Percentiles rank a stretch among this genome's conserved stretches.
These are phyloP conservation scores for Raffaelea albimanens DNA, from an alignment of 2,329 filamentous ascomycete genomes.

Conservation along the genomic window DNA sequence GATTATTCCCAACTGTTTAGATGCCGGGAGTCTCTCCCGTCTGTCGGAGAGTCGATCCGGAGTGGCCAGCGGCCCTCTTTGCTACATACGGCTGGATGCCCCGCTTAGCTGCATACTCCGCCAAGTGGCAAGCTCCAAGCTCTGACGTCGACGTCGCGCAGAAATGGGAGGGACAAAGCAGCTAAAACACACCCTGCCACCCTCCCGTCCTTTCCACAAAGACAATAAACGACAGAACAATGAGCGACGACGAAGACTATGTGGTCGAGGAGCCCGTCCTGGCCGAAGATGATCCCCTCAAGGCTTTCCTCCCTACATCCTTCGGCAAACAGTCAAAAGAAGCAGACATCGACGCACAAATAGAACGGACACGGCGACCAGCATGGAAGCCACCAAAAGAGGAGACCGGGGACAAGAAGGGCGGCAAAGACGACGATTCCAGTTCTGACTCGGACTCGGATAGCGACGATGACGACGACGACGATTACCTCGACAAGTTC, in stretches of 20 bases:
- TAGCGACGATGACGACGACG: constrained; percentile 45
- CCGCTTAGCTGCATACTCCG: too few species aligned
- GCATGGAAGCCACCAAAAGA: constrained; percentile 26
- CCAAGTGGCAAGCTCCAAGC: too few species aligned
- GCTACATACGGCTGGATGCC: too few species aligned
- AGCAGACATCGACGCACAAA: constrained; percentile 68
- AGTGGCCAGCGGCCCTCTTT: too few species aligned
- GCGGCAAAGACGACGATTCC: constrained; percentile 19
- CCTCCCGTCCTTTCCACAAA: too few species aligned
- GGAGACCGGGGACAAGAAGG: constrained; percentile 20
- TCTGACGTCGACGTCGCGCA: neutral
- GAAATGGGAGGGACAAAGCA: too few species aligned
- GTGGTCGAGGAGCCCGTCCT: constrained; percentile 46
- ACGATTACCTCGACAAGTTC: constrained; percentile 75
- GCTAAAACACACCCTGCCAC: too few species aligned
- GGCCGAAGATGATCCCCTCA: constrained; percentile 58
- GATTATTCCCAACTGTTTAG: too few species aligned
- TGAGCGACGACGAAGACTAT: constrained; percentile 53
- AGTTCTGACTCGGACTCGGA: constrained; percentile 23
- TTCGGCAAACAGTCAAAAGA: constrained; percentile 77
- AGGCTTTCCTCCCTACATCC: constrained; percentile 66
- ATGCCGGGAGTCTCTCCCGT: too few species aligned
- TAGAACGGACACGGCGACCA: constrained; percentile 65
- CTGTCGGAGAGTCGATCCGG: too few species aligned
- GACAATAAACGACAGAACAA: constrained; percentile 18